Conservation (phyloP, 2,329 filamentous ascomycete species). For the Plenodomus biglobosus region DNA sequence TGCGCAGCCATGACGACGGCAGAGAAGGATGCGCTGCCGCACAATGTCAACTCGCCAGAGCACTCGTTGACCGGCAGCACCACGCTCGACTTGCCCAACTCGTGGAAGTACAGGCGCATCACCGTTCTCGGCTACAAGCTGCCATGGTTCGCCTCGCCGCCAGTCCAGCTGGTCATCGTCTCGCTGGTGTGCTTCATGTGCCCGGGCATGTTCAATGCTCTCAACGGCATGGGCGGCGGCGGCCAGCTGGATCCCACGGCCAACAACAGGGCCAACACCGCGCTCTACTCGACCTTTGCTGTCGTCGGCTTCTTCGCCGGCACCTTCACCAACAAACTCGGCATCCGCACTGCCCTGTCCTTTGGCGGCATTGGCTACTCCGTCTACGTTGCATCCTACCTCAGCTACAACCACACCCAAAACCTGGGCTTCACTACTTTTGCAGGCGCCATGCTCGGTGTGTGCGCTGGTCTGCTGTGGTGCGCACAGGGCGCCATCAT, state of each 20-base stretch:
- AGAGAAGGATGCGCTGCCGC: constrained; percentile 25
- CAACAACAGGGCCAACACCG: constrained; percentile 68
- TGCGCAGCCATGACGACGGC: constrained; percentile 29
- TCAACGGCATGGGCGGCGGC: constrained; percentile 55
- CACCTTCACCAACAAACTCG: constrained; percentile 75
- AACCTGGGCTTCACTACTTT: constrained; percentile 75
- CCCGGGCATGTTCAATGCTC: constrained; percentile 57
- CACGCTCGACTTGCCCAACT: constrained; percentile 43
- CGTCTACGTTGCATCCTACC: constrained; percentile 70
- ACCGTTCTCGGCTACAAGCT: constrained; percentile 47
- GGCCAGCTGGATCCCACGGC: constrained; percentile 54
- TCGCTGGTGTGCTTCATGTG: constrained; percentile 58
- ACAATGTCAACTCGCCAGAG: constrained; percentile 33
- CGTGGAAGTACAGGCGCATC: constrained; percentile 52
- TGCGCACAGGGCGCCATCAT: constrained; percentile 82
- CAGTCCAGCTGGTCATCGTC: constrained; percentile 52
- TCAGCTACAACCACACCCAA: constrained; percentile 68
- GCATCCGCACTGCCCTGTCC: constrained; percentile 66
- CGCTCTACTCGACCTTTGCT: constrained; percentile 72
- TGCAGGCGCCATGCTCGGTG: constrained; percentile 72
- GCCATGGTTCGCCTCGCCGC: constrained; percentile 54
- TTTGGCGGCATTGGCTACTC: constrained; percentile 77
- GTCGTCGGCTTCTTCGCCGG: constrained; percentile 66
- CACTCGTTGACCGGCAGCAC: constrained; percentile 35
- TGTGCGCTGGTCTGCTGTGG: constrained; percentile 80